Evolutionary conservation across 1,284 basidiomycete species (phyloP).

Genomic region (Ceratorhiza oryzae-sativae): DNA sequence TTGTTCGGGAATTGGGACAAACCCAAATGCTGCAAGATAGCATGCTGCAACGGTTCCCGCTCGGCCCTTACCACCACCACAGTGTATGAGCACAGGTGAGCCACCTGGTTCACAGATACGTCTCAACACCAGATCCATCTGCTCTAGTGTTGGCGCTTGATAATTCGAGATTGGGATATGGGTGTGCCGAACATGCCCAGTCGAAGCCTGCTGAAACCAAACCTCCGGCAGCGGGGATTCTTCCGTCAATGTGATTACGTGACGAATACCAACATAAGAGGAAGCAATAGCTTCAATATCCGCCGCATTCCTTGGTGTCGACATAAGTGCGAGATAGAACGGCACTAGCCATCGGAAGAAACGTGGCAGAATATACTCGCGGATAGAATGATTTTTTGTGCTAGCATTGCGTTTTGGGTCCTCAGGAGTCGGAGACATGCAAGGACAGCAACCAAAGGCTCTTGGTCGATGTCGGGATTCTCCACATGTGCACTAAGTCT

Average conservation of each 20-base stretch:
- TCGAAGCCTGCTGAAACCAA: conserved; percentile 57
- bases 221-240: conserved; percentile 58
- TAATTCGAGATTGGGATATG: conserved; percentile 65
- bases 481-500: not conserved
- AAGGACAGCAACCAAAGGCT: conserved; percentile 47
- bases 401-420: conserved; percentile 48
- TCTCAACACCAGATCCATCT: conserved; percentile 63
- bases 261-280: conserved; percentile 59
- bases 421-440: conserved; percentile 55
- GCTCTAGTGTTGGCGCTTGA: conserved; percentile 62
- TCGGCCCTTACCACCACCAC: conserved; percentile 68
- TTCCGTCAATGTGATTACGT: conserved; percentile 65
- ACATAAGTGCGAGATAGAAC: conserved; percentile 65
- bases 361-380: conserved; percentile 55
- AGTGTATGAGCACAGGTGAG: conserved; percentile 63
- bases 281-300: conserved; percentile 60
- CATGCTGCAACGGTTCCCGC: conserved; percentile 68
- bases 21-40: conserved; percentile 65
- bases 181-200: conserved; percentile 57
- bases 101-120: conserved; percentile 57
- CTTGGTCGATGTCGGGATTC: conserved; percentile 39
- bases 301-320: conserved; percentile 60
- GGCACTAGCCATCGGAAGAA: conserved; percentile 70
- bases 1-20: conserved; percentile 51
- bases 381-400: conserved; percentile 48